A percentile compares a stretch with the other conserved stretches of the same genome.
Evolutionary conservation across 2,329 filamentous ascomycete species (phyloP).

Genomic region (Claviceps digitariae): DNA sequence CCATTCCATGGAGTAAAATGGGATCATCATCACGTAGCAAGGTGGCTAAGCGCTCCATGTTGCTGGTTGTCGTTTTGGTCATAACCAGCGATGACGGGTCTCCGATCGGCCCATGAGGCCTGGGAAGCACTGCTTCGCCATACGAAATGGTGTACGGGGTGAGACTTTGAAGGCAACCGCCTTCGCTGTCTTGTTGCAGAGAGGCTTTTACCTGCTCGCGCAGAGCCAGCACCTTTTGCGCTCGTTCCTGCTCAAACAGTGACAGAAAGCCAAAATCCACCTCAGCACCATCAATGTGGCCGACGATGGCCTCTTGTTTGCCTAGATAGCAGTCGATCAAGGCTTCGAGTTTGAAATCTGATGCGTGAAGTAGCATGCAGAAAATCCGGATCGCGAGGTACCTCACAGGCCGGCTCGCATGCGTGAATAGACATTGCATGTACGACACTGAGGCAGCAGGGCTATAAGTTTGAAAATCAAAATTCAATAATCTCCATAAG

Average conservation of each 20-base stretch:
- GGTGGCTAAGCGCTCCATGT: slow-evolving; percentile 55
- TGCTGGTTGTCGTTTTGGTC: slow-evolving; percentile 59
- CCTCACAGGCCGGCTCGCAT: slow-evolving; percentile 46
- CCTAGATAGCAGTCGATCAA: slow-evolving; percentile 56
- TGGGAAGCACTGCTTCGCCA: slow-evolving; percentile 53
- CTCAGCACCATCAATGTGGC: slow-evolving; percentile 58
- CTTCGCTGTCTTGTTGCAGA: slow-evolving; percentile 5
- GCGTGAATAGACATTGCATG: slow-evolving; percentile 55
- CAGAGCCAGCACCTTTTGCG: slow-evolving; percentile 29
- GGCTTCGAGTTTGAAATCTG: slow-evolving; percentile 63
- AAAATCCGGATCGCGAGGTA: slow-evolving; percentile 76
- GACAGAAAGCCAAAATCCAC: slow-evolving; percentile 69
- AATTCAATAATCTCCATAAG: slow-evolving; percentile 65
- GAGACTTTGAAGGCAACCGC: slow-evolving; percentile 26
- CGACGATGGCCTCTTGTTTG: slow-evolving; percentile 44
- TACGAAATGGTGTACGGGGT: slow-evolving; percentile 51
- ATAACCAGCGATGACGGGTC: slow-evolving; percentile 43
- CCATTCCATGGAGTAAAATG: slow-evolving; percentile 65
- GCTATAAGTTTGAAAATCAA: slow-evolving; percentile 57
- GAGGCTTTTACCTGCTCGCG: slow-evolving; percentile 22
- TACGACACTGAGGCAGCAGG: slow-evolving; percentile 49
- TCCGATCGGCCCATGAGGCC: slow-evolving; percentile 35
- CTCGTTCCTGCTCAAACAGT: slow-evolving; percentile 42
- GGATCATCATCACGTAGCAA: slow-evolving; percentile 57
- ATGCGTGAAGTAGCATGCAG: slow-evolving; percentile 62